Evolutionary conservation across 352 stramenopile genomes (phyloP), one percentile per base, ranked within the genome.

Genomic region (Globisporangium nunn): DNA sequence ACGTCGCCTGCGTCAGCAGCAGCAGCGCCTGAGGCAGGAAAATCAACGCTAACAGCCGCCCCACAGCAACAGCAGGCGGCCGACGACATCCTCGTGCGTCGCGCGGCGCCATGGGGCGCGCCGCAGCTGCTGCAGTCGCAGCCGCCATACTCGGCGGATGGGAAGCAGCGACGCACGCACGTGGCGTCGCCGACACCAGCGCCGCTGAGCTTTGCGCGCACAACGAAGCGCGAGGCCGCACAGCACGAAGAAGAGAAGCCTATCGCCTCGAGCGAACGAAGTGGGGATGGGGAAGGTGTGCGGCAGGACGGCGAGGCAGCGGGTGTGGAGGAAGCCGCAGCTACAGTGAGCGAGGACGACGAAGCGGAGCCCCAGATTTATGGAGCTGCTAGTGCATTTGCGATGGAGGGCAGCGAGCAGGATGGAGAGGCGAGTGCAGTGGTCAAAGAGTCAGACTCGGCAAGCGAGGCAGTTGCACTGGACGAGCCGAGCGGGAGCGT

Each of bases 51-150:
- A 23, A 23, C 23, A 23, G 23, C 23, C 23, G 23, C 23, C 23
- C 23, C 23, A 23, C 23, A 23, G 23, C 23, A 23, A 23, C 28
- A 47, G 6, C 47, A 58, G 11, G 47, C 65, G 1, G 65, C 69
- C 31, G 65, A 72, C 41, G 65, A 72, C 44, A 72, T 72, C 18
- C 50, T 58, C 37, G 65, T 72, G 43, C 48, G 54, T n/a, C 62
- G 66, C 41, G 33, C 62, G n/a, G 63, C 61, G 29, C 44, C 48
- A 12, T 68, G 59, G 61, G 45, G 48, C 10, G 47, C 45, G 17
- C 41, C 41, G 0, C 23, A n/a, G 17, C 5, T 45, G 41, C 30
- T 33, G 40, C 37, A 59, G 45, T 54, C 64, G 37, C 41, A 61
- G 54, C 61, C 59, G 11, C 64, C 70, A 28, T 49, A 68, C 43